These are phyloP conservation scores for Colletotrichum liriopes DNA, from an alignment of 2,329 filamentous ascomycete genomes.

Conservation along the genomic window DNA sequence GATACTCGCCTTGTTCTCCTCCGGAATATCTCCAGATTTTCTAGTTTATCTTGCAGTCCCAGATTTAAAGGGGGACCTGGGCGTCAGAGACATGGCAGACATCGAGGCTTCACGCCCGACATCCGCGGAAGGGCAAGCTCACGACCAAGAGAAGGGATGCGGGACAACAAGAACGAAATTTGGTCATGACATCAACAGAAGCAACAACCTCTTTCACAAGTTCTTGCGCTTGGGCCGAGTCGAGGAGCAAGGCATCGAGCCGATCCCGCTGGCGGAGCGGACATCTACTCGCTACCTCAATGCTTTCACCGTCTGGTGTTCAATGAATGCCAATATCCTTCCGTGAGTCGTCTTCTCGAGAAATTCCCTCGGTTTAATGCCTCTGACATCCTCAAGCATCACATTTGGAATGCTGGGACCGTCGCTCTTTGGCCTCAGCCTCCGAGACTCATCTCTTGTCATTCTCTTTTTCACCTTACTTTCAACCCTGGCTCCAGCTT, in stretches of 20 bases:
- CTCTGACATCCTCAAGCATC: conserved; percentile 57
- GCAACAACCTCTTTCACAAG: conserved; percentile 3
- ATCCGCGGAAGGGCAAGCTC: background rate
- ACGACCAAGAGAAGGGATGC: conserved; percentile 5
- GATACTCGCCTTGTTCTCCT: background rate
- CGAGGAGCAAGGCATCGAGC: conserved; percentile 61
- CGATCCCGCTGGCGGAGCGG: conserved; percentile 59
- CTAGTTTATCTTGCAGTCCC: background rate
- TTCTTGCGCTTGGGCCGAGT: conserved; percentile 49
- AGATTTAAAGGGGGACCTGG: background rate
- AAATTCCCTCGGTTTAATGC: background rate
- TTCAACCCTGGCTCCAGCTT: conserved; percentile 68
- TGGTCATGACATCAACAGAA: background rate
- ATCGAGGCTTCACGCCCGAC: conserved; percentile 16
- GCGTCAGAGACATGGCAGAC: conserved; percentile 8
- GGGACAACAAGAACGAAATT: background rate
- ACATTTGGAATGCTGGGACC: conserved; percentile 77
- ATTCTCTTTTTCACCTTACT: conserved; percentile 76
- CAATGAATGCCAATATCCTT: conserved; percentile 64
- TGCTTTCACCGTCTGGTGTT: conserved; percentile 65
- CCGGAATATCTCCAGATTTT: background rate
- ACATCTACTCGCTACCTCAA: conserved; percentile 59
- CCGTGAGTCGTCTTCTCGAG: conserved; percentile 49
- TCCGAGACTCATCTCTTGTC: conserved; percentile 71
- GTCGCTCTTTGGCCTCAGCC: conserved; percentile 66